Percentiles rank a stretch among this genome's conserved stretches.
These are phyloP conservation scores for Pneumocystis murina DNA, from an alignment of 1,139 yeast genomes.

Conservation along the genomic window DNA sequence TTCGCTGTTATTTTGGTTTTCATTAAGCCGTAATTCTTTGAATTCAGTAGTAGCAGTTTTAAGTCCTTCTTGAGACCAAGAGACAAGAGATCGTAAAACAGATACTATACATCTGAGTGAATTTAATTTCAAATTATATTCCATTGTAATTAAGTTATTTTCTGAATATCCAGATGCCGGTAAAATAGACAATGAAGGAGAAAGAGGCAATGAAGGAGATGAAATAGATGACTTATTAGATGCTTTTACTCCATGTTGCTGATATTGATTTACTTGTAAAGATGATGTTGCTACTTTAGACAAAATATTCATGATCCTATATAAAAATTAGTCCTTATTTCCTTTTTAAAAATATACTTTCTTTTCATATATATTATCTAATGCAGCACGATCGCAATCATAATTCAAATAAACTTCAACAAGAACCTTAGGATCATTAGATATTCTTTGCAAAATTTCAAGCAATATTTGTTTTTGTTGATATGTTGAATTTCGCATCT, in stretches of 20 bases:
- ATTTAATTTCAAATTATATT: slow-evolving; percentile 69
- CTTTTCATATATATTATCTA: slow-evolving; percentile 76
- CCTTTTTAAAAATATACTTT: slow-evolving; percentile 48
- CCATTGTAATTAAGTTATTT: slow-evolving; percentile 37
- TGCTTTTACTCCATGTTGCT: slow-evolving; percentile 51
- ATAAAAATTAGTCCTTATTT: slow-evolving; percentile 36
- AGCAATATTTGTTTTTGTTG: slow-evolving; percentile 85
- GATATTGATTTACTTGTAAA: slow-evolving; percentile 57
- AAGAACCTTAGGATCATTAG: slow-evolving; percentile 77
- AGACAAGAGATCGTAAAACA: slow-evolving; percentile 60
- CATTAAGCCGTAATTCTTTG: slow-evolving; percentile 1
- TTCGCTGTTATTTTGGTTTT: slow-evolving; percentile 8
- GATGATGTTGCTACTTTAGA: slow-evolving; percentile 37
- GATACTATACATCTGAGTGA: slow-evolving; percentile 72
- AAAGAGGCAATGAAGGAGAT: neutral
- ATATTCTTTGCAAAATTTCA: slow-evolving; percentile 59
- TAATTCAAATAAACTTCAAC: slow-evolving; percentile 88
- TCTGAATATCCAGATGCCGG: slow-evolving; percentile 10
- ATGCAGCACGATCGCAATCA: slow-evolving; percentile 66
- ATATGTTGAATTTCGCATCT: slow-evolving; percentile 76
- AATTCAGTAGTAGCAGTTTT: slow-evolving; percentile 19
- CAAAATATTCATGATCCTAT: slow-evolving; percentile 8
- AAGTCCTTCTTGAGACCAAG: slow-evolving; percentile 78
- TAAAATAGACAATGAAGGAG: slow-evolving; percentile 13
- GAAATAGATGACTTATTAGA: slow-evolving; percentile 20